Percentiles rank a stretch among this genome's conserved stretches.
phyloP scores from a whole-genome alignment of 2,329 filamentous ascomycete species.

The Helotiales sp. region DNA sequence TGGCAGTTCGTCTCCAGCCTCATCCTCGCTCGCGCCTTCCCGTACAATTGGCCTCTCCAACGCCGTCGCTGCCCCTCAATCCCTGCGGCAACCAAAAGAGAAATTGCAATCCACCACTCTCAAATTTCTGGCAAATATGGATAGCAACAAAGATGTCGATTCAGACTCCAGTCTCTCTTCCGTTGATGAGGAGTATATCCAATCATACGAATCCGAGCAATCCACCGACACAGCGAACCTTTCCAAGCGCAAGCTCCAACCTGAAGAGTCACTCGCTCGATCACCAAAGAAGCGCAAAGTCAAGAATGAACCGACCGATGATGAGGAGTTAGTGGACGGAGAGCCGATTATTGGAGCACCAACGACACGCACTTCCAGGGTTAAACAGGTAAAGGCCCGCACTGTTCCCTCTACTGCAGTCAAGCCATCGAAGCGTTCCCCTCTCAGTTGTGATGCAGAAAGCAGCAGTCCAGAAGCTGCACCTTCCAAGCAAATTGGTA shows the following conservation, averaged over 20 bases:
- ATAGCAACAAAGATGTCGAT: not conserved
- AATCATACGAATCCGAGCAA: not conserved
- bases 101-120: too few relatives aligned
- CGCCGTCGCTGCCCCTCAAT: too few relatives aligned
- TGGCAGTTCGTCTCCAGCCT: not conserved
- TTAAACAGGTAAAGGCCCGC: too few relatives aligned
- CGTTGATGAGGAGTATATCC: not conserved
- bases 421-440: not conserved
- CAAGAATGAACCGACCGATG: not conserved
- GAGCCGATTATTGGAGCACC: too few relatives aligned
- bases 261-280: not conserved
- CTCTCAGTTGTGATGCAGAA: not conserved
- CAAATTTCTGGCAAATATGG: too few relatives aligned
- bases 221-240: not conserved
- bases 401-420: too few relatives aligned
- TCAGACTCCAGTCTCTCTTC: not conserved
- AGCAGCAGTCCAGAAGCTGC: not conserved
- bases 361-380: too few relatives aligned
- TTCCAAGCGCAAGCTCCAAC: not conserved
- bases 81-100: too few relatives aligned
- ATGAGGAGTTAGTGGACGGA: not conserved
- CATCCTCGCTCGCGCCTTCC: not conserved
- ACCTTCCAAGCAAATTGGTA: not conserved
- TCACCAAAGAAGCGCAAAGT: not conserved
- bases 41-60: too few relatives aligned